Percentiles rank a stretch among this genome's conserved stretches.
These are phyloP conservation scores for Claviceps maximensis DNA, from an alignment of 2,329 filamentous ascomycete species.

Conservation along the genomic window DNA sequence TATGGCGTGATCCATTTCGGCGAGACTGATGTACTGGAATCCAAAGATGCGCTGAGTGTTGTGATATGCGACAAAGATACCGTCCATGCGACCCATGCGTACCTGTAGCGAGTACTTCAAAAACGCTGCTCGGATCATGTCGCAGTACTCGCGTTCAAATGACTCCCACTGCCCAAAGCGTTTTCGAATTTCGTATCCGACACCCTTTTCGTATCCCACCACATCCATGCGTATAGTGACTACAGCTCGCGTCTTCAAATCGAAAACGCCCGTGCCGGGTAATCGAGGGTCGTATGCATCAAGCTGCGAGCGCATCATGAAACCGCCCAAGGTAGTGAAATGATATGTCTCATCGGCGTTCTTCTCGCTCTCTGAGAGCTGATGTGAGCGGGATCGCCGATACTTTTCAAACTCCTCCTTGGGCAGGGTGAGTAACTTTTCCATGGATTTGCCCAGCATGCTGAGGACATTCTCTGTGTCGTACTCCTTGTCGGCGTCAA, in stretches of 20 bases:
- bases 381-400: constrained; percentile 51
- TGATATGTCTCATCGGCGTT: constrained; percentile 69
- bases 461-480: constrained; percentile 76
- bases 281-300: constrained; percentile 79
- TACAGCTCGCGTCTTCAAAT: constrained; percentile 89
- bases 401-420: constrained; percentile 80
- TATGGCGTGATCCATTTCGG: constrained; percentile 82
- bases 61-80: constrained; percentile 93
- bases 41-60: constrained; percentile 93
- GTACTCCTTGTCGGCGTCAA: constrained; percentile 90
- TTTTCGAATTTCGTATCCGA: constrained; percentile 74
- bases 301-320: constrained; percentile 88
- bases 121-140: constrained; percentile 91
- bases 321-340: constrained; percentile 74
- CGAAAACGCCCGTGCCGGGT: constrained; percentile 87
- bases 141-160: constrained; percentile 89
- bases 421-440: constrained; percentile 78
- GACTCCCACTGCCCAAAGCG: constrained; percentile 74
- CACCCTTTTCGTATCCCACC: constrained; percentile 53
- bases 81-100: constrained; percentile 95
- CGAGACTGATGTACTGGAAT: constrained; percentile 81
- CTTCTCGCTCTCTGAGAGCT: constrained; percentile 59
- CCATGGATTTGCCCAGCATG: constrained; percentile 90
- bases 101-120: constrained; percentile 95
- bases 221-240: constrained; percentile 85